Conservation (phyloP, 352 stramenopile genomes). For the Pythium utonaiense region DNA sequence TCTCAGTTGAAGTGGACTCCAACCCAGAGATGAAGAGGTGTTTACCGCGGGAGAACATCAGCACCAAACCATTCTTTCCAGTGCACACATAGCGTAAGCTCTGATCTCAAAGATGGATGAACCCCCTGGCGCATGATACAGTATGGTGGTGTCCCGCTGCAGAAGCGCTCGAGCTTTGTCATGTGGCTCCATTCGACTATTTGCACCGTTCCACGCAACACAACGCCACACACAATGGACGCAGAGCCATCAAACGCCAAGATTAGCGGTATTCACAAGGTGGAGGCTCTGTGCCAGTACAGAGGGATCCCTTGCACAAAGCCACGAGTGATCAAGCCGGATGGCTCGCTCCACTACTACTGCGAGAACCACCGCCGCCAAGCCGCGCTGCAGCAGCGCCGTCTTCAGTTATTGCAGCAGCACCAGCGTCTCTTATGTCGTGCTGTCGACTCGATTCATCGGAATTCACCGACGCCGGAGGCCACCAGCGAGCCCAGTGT, state of each 20-base stretch:
- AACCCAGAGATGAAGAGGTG: too few species aligned
- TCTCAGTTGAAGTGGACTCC: neutral
- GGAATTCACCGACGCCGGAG: neutral
- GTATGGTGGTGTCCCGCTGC: too few species aligned
- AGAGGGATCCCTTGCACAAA: neutral
- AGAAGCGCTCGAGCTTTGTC: too few species aligned
- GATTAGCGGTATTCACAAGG: neutral
- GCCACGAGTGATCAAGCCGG: neutral
- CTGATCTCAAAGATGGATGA: neutral
- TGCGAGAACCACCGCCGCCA: slow-evolving; percentile 1
- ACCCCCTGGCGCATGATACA: too few species aligned
- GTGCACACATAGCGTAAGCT: neutral
- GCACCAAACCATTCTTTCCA: neutral
- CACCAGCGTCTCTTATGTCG: neutral
- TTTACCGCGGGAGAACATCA: too few species aligned
- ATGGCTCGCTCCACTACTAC: neutral
- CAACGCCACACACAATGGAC: too few species aligned
- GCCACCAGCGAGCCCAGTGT: neutral
- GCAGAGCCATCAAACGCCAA: neutral
- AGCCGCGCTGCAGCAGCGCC: neutral
- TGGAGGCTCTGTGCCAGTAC: neutral
- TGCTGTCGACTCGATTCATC: neutral
- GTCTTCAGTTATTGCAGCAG: neutral
- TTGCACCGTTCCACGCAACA: too few species aligned
- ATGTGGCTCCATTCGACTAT: neutral